A percentile compares a stretch with the other conserved stretches of the same genome.
Conservation (phyloP, 805 yeast genomes). For the Nakazawaea wickerhamii region DNA sequence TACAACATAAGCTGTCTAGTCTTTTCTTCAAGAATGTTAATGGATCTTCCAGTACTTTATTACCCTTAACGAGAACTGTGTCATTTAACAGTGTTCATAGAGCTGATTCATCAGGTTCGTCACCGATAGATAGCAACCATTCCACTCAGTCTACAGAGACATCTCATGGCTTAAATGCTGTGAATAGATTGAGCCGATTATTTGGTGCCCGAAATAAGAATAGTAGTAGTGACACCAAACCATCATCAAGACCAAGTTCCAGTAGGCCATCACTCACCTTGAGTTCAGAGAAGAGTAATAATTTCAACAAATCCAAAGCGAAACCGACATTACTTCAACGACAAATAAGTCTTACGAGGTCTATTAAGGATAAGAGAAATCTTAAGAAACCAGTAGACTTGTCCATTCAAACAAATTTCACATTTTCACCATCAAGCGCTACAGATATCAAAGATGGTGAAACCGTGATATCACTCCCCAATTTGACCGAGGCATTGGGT, state of each 20-base stretch:
- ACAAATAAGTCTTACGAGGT: slow-evolving; percentile 4
- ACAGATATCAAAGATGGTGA: slow-evolving; percentile 19
- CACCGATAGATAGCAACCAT: slow-evolving; percentile 1
- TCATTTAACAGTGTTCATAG: slow-evolving; percentile 16
- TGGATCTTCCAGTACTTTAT: slow-evolving; percentile 15
- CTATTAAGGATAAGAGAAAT: slow-evolving; percentile 12
- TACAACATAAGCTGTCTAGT: slow-evolving; percentile 8
- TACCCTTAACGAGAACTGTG: slow-evolving; percentile 20
- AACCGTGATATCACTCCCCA: neutral
- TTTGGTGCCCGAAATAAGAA: neutral
- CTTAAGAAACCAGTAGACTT: slow-evolving; percentile 23
- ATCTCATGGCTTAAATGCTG: neutral
- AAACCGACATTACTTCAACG: slow-evolving; percentile 6
- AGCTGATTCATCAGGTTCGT: slow-evolving; percentile 14
- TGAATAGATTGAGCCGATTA: slow-evolving; percentile 6
- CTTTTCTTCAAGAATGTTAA: slow-evolving; percentile 14
- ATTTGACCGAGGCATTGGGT: slow-evolving; percentile 5
- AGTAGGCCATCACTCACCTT: slow-evolving; percentile 1
- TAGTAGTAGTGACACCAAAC: neutral
- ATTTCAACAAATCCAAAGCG: neutral
- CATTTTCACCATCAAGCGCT: slow-evolving; percentile 10
- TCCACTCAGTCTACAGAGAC: neutral
- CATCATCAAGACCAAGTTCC: neutral
- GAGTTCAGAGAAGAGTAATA: neutral
- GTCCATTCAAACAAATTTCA: slow-evolving; percentile 22